phyloP scores from a whole-genome alignment of 2,329 filamentous ascomycete species.

The Didymella sp. region DNA sequence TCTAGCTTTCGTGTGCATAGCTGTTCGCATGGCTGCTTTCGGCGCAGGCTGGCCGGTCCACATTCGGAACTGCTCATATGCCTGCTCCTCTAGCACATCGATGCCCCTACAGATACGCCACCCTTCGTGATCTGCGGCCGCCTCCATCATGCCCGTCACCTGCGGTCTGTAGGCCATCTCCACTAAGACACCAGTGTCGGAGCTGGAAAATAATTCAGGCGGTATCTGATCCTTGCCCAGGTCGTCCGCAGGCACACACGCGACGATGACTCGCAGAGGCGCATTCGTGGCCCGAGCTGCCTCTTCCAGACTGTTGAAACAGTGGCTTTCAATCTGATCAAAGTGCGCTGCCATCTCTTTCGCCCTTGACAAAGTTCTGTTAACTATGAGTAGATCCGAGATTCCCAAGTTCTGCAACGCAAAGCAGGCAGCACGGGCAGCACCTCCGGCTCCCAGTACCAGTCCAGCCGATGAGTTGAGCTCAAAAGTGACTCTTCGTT shows the following conservation, averaged over 20 bases:
- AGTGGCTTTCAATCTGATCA: background rate
- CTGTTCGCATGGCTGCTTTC: background rate
- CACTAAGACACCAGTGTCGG: background rate
- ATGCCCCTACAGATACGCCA: constrained; percentile 7
- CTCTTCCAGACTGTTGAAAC: background rate
- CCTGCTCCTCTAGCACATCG: constrained; percentile 7
- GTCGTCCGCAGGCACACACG: constrained; percentile 3
- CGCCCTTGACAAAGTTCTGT: constrained; percentile 1
- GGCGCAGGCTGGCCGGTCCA: constrained; percentile 3
- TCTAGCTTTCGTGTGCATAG: background rate
- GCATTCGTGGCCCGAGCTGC: background rate
- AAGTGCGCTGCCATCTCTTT: constrained; percentile 2
- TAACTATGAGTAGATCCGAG: constrained; percentile 1
- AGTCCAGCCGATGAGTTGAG: background rate
- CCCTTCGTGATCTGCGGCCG: background rate
- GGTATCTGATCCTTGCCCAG: background rate
- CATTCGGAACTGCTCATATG: constrained; percentile 5
- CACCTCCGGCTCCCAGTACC: constrained; percentile 11
- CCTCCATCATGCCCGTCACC: constrained; percentile 9
- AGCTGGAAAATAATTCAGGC: background rate
- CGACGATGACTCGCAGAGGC: constrained; percentile 1
- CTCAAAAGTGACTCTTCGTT: background rate
- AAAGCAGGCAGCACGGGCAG: constrained; percentile 8
- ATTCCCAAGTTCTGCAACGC: constrained; percentile 2
- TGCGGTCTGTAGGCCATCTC: constrained; percentile 13